These are phyloP conservation scores for Evernia prunastri DNA, from an alignment of 495 filamentous ascomycete species.

Conservation along the genomic window DNA sequence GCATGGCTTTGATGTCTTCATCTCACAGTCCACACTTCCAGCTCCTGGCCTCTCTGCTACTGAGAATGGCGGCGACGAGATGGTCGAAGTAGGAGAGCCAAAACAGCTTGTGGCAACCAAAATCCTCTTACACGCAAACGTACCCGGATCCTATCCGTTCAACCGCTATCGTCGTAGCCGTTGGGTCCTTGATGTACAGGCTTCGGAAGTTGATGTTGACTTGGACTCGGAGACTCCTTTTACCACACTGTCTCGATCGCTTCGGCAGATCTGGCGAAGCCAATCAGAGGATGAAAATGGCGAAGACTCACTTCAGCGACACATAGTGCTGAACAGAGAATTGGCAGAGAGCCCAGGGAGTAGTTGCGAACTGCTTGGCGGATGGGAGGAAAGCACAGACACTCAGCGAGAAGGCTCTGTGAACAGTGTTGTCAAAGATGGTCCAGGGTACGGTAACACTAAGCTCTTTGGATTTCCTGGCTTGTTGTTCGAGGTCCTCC, in stretches of 20 bases:
- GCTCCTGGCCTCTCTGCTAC: slow-evolving; percentile 56
- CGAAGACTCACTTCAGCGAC: slow-evolving; percentile 57
- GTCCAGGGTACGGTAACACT: slow-evolving; percentile 57
- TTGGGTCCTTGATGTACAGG: slow-evolving; percentile 65
- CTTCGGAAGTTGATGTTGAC: slow-evolving; percentile 20
- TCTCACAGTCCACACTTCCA: slow-evolving; percentile 65
- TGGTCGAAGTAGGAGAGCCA: slow-evolving; percentile 21
- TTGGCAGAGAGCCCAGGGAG: slow-evolving; percentile 89
- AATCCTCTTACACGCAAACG: slow-evolving; percentile 83
- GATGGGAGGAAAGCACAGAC: slow-evolving; percentile 71
- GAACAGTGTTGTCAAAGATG: slow-evolving; percentile 48
- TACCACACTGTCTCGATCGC: slow-evolving; percentile 55
- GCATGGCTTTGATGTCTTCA: slow-evolving; percentile 87
- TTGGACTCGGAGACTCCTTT: slow-evolving; percentile 68
- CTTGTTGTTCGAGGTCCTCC: slow-evolving; percentile 88
- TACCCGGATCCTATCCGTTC: slow-evolving; percentile 93
- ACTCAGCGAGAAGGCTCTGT: slow-evolving; percentile 38
- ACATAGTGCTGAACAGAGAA: slow-evolving; percentile 83
- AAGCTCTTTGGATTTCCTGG: slow-evolving; percentile 93
- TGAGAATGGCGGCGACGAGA: slow-evolving; percentile 24
- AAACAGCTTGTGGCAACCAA: slow-evolving; percentile 74
- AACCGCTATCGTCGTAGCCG: slow-evolving; percentile 86
- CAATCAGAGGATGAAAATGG: slow-evolving; percentile 56
- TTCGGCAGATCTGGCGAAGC: slow-evolving; percentile 65
- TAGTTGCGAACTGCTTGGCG: slow-evolving; percentile 80